Evolutionary conservation across 1,139 yeast species (phyloP).

Genomic region (Candida sanyaensis): DNA sequence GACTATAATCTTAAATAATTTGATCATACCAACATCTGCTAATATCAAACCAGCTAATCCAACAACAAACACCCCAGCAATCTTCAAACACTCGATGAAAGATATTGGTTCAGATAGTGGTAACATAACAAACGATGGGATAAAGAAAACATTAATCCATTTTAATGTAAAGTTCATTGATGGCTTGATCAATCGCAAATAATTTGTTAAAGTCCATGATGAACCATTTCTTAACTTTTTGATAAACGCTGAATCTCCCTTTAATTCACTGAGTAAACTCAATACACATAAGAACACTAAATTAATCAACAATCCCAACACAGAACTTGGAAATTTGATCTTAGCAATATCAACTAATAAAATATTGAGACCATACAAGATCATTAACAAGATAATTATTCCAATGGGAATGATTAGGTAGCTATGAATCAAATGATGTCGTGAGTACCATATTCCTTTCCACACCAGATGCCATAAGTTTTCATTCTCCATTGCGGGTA

Average conservation of each 20-base stretch:
- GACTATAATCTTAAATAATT: slow-evolving; percentile 28
- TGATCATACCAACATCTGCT: slow-evolving; percentile 41
- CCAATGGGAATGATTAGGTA: slow-evolving; percentile 41
- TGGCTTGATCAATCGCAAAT: slow-evolving; percentile 54
- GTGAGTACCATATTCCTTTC: slow-evolving; percentile 31
- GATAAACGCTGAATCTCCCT: slow-evolving; percentile 7
- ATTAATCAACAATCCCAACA: slow-evolving; percentile 69
- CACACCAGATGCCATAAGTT: slow-evolving; percentile 7
- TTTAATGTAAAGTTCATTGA: slow-evolving; percentile 70
- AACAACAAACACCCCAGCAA: slow-evolving; percentile 69
- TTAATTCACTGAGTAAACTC: slow-evolving; percentile 20
- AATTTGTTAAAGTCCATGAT: slow-evolving; percentile 35
- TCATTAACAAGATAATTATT: slow-evolving; percentile 29
- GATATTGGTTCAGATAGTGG: slow-evolving; percentile 67
- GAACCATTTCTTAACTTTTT: slow-evolving; percentile 29
- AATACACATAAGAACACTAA: slow-evolving; percentile 49
- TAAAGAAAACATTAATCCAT: slow-evolving; percentile 80
- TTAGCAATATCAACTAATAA: slow-evolving; percentile 49
- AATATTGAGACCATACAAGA: slow-evolving; percentile 66
- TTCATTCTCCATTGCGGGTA: neutral
- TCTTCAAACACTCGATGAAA: slow-evolving; percentile 68
- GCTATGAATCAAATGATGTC: slow-evolving; percentile 32
- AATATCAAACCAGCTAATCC: slow-evolving; percentile 61
- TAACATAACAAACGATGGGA: slow-evolving; percentile 72
- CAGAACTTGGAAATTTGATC: slow-evolving; percentile 72